Percentiles rank a stretch among this genome's conserved stretches.
Conservation (phyloP, 331 rosid genomes). For the Erythrophleum ivorense region DNA sequence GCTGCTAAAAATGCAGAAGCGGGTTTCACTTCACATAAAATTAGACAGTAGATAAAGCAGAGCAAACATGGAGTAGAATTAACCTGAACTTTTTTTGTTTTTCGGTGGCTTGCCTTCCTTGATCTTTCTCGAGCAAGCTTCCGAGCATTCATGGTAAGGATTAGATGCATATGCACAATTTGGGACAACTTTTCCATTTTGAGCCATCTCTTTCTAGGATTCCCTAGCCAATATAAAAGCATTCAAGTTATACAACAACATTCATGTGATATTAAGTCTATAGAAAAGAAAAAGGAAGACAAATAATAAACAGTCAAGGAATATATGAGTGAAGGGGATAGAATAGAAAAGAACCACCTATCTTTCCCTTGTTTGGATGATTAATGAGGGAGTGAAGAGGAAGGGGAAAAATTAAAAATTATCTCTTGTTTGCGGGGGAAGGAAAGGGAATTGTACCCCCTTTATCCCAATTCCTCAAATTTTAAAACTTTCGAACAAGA, state of each 20-base stretch:
- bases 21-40: slow-evolving; percentile 15
- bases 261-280: not conserved
- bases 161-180: slow-evolving; percentile 70
- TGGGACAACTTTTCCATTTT: slow-evolving; percentile 55
- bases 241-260: slow-evolving; percentile 10
- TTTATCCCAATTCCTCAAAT: not conserved
- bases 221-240: slow-evolving; percentile 26
- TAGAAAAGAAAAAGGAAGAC: not conserved
- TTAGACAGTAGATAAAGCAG: not conserved
- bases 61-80: slow-evolving; percentile 16
- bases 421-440: not conserved
- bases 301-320: not conserved
- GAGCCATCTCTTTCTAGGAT: slow-evolving; percentile 60
- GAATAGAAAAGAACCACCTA: no score
- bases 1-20: not conserved
- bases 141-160: slow-evolving; percentile 93
- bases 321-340: not conserved
- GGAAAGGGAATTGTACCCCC: not conserved
- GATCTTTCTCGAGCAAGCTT: slow-evolving; percentile 62
- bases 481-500: not conserved
- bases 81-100: slow-evolving; percentile 65
- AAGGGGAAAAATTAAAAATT: not conserved
- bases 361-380: no score
- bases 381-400: no score
- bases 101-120: slow-evolving; percentile 65